phyloP scores from a whole-genome alignment of 2,329 filamentous ascomycete species.

The Hirsutella minnesotensis region DNA sequence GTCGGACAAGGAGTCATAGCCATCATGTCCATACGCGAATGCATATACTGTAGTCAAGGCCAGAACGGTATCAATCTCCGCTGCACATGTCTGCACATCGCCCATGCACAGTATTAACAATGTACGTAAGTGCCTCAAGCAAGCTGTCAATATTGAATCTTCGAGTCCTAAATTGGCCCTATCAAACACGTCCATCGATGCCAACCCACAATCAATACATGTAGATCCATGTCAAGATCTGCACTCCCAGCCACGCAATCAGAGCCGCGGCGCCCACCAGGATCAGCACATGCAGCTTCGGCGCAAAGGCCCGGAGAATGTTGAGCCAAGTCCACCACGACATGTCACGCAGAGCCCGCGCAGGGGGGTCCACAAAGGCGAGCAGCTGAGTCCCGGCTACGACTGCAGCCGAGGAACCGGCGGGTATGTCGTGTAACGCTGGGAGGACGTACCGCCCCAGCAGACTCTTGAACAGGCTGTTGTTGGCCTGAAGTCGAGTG shows the following conservation, averaged over 20 bases:
- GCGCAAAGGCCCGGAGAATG: background rate
- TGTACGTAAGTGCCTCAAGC: too few relatives aligned
- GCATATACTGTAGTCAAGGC: too few relatives aligned
- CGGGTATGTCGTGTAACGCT: conserved; percentile 6
- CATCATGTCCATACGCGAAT: too few relatives aligned
- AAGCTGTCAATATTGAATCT: too few relatives aligned
- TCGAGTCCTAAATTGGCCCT: too few relatives aligned
- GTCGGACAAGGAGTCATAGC: too few relatives aligned
- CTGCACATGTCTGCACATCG: too few relatives aligned
- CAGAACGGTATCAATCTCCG: too few relatives aligned
- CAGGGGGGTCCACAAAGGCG: background rate
- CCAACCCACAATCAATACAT: too few relatives aligned
- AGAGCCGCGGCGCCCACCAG: background rate
- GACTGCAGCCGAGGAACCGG: conserved; percentile 2
- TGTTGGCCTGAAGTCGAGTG: conserved; percentile 7
- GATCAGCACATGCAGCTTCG: background rate
- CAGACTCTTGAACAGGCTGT: conserved; percentile 3
- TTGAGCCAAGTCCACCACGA: background rate
- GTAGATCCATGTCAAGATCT: background rate
- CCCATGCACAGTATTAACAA: too few relatives aligned
- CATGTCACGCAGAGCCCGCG: background rate
- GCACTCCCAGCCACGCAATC: too few relatives aligned
- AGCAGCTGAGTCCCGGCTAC: background rate
- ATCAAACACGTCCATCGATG: too few relatives aligned
- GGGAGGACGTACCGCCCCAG: conserved; percentile 6